A percentile compares a stretch with the other conserved stretches of the same genome.
These are phyloP conservation scores for Straminergon stramineum DNA, from an alignment of 225 moss, liverwort and hornwort species.

Conservation along the genomic window DNA sequence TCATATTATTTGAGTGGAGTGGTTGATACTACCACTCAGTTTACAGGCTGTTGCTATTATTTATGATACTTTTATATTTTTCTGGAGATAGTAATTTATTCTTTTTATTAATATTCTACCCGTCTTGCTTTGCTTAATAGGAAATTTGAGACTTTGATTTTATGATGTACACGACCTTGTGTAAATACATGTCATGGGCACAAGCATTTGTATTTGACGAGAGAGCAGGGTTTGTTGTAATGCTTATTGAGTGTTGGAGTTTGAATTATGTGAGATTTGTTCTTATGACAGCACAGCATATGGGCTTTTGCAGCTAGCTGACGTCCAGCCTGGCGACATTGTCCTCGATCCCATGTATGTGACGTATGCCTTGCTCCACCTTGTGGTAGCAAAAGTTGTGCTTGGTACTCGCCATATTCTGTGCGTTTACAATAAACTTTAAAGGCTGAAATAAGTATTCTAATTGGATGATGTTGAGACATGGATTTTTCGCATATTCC, in stretches of 20 bases:
- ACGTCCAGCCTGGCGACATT: slow-evolving; percentile 61
- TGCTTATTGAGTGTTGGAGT: neutral
- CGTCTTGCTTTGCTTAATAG: neutral
- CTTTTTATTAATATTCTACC: neutral
- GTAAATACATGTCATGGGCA: neutral
- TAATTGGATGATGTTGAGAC: neutral
- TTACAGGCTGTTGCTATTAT: neutral
- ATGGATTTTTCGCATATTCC: neutral
- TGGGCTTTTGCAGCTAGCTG: slow-evolving; percentile 76
- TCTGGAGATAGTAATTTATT: neutral
- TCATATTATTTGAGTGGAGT: neutral
- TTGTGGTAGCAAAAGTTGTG: neutral
- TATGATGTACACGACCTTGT: neutral
- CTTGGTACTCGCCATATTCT: neutral
- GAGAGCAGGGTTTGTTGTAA: neutral
- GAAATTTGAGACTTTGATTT: neutral
- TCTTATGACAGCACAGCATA: slow-evolving; percentile 71
- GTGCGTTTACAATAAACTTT: neutral
- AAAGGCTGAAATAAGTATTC: neutral
- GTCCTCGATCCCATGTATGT: slow-evolving; percentile 77
- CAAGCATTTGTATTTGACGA: neutral
- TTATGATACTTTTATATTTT: neutral
- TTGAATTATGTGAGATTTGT: slow-evolving; percentile 5
- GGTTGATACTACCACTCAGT: neutral
- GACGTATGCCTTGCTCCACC: neutral